These are phyloP conservation scores for Stenocarpella maydis DNA, from an alignment of 2,329 filamentous ascomycete species.

Conservation along the genomic window DNA sequence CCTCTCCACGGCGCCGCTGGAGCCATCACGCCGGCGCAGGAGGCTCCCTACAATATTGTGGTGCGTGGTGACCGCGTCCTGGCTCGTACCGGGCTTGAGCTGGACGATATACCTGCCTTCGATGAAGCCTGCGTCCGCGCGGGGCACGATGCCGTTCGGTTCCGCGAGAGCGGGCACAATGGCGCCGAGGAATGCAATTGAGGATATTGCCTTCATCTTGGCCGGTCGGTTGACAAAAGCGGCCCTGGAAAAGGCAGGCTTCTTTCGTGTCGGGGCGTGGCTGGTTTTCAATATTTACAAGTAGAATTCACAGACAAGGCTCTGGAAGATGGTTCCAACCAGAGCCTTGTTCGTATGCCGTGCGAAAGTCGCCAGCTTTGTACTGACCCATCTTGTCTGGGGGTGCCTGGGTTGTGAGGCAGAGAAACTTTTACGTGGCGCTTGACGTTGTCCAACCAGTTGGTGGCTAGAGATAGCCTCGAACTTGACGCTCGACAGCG, in stretches of 20 bases:
- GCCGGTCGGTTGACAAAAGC: background rate
- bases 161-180: background rate
- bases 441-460: too few relatives aligned
- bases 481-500: too few relatives aligned
- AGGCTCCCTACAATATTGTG: constrained; percentile 11
- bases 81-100: constrained; percentile 8
- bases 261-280: background rate
- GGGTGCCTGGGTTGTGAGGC: too few relatives aligned
- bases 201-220: constrained; percentile 5
- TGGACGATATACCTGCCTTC: constrained; percentile 14
- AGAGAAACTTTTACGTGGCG: too few relatives aligned
- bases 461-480: too few relatives aligned
- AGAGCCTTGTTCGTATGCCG: too few relatives aligned
- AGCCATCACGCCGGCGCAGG: constrained; percentile 7
- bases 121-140: background rate
- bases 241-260: background rate
- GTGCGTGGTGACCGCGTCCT: background rate
- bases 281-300: background rate
- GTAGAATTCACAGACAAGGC: background rate
- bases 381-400: too few relatives aligned
- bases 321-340: too few relatives aligned
- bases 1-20: background rate
- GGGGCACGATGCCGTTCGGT: background rate
- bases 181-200: background rate
- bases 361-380: too few relatives aligned